Evolutionary conservation across 176 grass and related monocot species (phyloP).

Genomic region (Aegilops bicornis): DNA sequence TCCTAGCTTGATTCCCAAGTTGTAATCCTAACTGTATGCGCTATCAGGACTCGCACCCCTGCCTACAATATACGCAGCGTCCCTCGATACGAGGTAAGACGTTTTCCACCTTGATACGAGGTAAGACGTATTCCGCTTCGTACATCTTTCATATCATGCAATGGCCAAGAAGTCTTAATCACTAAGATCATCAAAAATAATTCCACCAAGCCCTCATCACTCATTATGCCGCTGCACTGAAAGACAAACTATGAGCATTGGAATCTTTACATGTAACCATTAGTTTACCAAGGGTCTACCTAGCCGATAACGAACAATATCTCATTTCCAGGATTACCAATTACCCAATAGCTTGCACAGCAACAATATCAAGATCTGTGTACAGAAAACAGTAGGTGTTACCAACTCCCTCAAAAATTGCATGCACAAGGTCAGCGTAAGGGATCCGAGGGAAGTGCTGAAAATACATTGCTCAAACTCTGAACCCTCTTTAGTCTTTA

Average conservation of each 20-base stretch:
- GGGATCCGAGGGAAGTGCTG: no score
- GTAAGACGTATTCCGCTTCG: no score
- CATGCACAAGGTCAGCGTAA: no score
- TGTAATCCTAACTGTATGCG: no score
- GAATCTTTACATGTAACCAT: conserved; percentile 11
- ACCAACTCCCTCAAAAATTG: no score
- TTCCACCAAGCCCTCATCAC: conserved; percentile 85
- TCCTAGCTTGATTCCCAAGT: no score
- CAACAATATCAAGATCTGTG: not conserved
- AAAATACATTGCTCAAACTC: no score
- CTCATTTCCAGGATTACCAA: not conserved
- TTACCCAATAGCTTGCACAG: not conserved
- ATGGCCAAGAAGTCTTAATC: conserved; percentile 30
- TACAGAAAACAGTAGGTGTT: not conserved
- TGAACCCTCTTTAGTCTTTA: no score
- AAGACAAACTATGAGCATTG: not conserved
- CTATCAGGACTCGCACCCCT: no score
- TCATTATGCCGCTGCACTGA: conserved; percentile 79
- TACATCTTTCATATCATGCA: not conserved
- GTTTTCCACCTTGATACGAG: no score
- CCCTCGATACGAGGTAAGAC: no score
- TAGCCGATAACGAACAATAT: not conserved
- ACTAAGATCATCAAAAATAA: conserved; percentile 97
- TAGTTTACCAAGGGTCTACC: not conserved
- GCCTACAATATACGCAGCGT: no score